phyloP scores from a whole-genome alignment of 2,329 filamentous ascomycete species.

The Xylariaceae sp. region DNA sequence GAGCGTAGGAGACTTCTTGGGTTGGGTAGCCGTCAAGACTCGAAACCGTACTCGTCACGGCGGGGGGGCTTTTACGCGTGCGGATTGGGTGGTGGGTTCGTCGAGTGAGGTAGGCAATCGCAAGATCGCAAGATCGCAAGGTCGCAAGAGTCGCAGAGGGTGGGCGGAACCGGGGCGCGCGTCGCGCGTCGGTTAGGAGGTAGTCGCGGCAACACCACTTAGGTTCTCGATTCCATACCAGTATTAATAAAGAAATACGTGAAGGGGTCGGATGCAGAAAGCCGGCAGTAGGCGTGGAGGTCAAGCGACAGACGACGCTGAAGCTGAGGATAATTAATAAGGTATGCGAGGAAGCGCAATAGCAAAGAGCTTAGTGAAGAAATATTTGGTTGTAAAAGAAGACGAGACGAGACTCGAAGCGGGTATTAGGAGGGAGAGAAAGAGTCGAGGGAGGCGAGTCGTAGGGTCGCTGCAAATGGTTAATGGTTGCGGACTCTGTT shows the following conservation, averaged over 20 bases:
- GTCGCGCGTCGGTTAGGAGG: conserved; percentile 11
- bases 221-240: conserved; percentile 11
- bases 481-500: not conserved
- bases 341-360: not conserved
- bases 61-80: not conserved
- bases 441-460: not conserved
- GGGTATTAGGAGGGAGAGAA: not conserved
- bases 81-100: not conserved
- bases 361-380: not conserved
- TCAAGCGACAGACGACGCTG: not conserved
- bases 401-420: not conserved
- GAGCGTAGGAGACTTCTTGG: not conserved
- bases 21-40: not conserved
- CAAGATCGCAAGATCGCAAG: not conserved
- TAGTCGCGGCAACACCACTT: conserved; percentile 6
- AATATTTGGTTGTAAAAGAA: not conserved
- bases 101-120: not conserved
- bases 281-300: not conserved
- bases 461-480: not conserved
- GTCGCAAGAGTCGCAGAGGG: conserved; percentile 2
- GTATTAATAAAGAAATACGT: not conserved
- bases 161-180: conserved; percentile 9
- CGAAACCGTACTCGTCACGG: not conserved
- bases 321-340: not conserved
- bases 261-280: not conserved